Percentiles rank a stretch among this genome's conserved stretches.
Evolutionary conservation across 2,329 filamentous ascomycete genomes (phyloP).

Genomic region (Trichoderma lentiforme): DNA sequence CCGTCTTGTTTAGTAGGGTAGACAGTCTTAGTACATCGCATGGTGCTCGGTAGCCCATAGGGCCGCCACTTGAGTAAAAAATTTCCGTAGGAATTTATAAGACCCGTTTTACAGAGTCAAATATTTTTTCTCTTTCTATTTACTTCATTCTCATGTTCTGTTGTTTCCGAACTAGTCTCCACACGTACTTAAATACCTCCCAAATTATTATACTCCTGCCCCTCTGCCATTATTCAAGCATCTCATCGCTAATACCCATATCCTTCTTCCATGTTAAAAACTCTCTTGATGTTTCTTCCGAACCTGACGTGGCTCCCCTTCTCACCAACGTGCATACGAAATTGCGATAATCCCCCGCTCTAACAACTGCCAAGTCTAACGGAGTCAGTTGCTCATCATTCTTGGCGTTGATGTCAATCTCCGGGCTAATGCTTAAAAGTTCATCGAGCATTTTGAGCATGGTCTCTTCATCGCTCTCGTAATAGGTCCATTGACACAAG

Average conservation of each 20-base stretch:
- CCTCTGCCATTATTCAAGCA: neutral
- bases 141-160: neutral
- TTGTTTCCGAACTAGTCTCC: neutral
- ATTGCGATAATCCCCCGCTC: neutral
- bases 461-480: accelerated
- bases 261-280: accelerated
- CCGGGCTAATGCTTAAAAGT: neutral
- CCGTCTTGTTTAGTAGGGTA: too few species aligned
- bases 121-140: too few species aligned
- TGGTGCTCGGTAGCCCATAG: too few species aligned
- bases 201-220: neutral
- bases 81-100: too few species aligned
- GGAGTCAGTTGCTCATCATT: neutral
- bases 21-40: too few species aligned
- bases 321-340: neutral
- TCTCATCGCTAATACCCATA: neutral
- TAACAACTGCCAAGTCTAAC: neutral
- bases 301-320: neutral
- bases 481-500: neutral
- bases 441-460: neutral
- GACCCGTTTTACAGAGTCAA: too few species aligned
- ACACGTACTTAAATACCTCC: neutral
- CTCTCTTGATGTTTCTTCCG: accelerated
- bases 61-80: too few species aligned
- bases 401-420: neutral